phyloP scores from a whole-genome alignment of 768 basidiomycete species.

The Phallus indusiatus region DNA sequence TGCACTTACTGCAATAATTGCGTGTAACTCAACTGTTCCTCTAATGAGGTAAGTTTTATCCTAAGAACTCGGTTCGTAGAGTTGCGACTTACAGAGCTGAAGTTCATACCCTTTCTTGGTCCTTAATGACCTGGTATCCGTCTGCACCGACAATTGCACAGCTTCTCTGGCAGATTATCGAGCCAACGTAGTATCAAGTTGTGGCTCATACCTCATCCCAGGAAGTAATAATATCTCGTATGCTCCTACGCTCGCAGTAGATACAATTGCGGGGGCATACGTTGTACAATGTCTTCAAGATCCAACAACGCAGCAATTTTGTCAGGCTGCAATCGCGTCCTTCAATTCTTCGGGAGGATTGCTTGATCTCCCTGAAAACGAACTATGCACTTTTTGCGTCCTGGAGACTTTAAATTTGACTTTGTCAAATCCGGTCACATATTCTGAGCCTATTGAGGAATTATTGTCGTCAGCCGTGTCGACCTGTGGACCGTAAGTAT shows the following conservation, averaged over 20 bases:
- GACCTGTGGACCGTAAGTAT: too few relatives aligned
- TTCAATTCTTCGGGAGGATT: too few relatives aligned
- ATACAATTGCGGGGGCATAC: neutral
- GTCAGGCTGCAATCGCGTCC: too few relatives aligned
- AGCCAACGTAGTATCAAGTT: neutral
- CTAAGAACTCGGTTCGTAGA: neutral
- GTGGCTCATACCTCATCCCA: neutral
- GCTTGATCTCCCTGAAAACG: too few relatives aligned
- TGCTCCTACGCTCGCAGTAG: neutral
- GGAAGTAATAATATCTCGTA: neutral
- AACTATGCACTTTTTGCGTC: too few relatives aligned
- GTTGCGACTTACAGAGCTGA: neutral
- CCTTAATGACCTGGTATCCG: neutral
- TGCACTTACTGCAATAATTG: neutral
- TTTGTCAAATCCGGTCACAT: too few relatives aligned
- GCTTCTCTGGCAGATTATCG: neutral
- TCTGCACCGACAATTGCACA: neutral
- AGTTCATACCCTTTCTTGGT: neutral
- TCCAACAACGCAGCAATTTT: neutral
- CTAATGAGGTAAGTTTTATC: neutral
- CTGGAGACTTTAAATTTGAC: too few relatives aligned
- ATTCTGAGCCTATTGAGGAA: too few relatives aligned
- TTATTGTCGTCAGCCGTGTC: too few relatives aligned
- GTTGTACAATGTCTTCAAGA: neutral
- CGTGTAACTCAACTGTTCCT: neutral